These are phyloP conservation scores for Paramecium octaurelia DNA, from an alignment of 73 alveolate species.

Conservation along the genomic window DNA sequence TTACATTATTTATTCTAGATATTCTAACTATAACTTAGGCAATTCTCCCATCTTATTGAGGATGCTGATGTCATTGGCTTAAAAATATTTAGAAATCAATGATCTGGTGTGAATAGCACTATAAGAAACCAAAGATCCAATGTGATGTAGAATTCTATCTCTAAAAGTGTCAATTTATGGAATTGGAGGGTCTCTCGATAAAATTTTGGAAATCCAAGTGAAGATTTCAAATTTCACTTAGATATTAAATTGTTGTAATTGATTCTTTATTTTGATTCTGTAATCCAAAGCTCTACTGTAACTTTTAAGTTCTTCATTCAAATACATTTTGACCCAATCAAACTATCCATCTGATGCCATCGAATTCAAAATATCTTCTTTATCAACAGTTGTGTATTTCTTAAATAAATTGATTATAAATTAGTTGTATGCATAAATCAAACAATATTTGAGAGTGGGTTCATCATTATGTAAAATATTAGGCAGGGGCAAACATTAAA, in stretches of 20 bases:
- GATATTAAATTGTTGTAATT: neutral
- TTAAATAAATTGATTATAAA: neutral
- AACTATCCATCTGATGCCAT: conserved; percentile 31
- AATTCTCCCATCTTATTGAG: neutral
- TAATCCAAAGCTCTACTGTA: neutral
- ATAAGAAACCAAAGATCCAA: conserved; percentile 12
- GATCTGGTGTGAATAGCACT: conserved; percentile 20
- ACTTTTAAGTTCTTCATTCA: neutral
- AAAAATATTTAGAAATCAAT: neutral
- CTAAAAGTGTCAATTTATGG: neutral
- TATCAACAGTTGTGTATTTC: neutral
- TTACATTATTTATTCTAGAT: conserved; percentile 14
- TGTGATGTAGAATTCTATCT: conserved; percentile 23
- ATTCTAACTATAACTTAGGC: conserved; percentile 28
- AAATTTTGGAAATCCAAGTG: neutral
- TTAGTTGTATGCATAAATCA: conserved; percentile 30
- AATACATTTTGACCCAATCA: conserved; percentile 16
- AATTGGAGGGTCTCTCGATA: neutral
- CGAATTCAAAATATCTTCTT: neutral
- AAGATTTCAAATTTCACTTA: neutral
- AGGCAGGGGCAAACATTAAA: neutral
- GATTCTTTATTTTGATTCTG: neutral
- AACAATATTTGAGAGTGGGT: neutral
- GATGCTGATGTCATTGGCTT: neutral
- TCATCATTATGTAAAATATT: conserved; percentile 23